Evolutionary conservation across 768 basidiomycete species (phyloP).

Genomic region (Strobilomyces dryophilus): DNA sequence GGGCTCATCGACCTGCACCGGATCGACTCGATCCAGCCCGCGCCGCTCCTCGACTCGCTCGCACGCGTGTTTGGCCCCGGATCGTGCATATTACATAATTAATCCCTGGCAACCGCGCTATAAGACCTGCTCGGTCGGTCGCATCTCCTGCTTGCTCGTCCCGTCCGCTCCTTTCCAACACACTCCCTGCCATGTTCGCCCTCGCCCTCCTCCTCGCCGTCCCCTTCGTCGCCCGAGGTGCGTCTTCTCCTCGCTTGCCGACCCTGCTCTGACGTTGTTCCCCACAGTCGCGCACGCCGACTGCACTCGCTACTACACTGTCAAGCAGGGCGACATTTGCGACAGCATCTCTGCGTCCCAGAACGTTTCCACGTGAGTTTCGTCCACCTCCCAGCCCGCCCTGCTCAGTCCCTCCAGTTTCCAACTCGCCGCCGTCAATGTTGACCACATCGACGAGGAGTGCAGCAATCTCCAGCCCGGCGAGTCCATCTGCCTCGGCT

Average conservation of each 20-base stretch:
- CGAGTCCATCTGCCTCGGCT: constrained; percentile 57
- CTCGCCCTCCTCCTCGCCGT: constrained; percentile 43
- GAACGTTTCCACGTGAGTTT: constrained; percentile 58
- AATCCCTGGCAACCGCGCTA: constrained; percentile 4
- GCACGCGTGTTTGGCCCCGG: constrained; percentile 18
- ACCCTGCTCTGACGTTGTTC: constrained; percentile 4
- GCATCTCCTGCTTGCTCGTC: background rate
- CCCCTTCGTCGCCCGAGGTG: constrained; percentile 44
- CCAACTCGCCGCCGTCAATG: constrained; percentile 68
- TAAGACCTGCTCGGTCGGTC: background rate
- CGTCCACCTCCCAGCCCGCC: background rate
- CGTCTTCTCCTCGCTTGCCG: constrained; percentile 7
- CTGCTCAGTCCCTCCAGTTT: constrained; percentile 41
- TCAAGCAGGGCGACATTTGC: constrained; percentile 60
- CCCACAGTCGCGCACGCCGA: constrained; percentile 22
- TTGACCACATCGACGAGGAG: constrained; percentile 39
- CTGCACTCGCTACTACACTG: constrained; percentile 61
- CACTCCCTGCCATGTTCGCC: constrained; percentile 33
- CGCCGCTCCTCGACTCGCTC: constrained; percentile 48
- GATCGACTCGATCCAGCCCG: constrained; percentile 74
- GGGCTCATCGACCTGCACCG: constrained; percentile 63
- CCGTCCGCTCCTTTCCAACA: constrained; percentile 17
- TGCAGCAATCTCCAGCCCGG: constrained; percentile 61
- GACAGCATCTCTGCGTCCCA: constrained; percentile 66
- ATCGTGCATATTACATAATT: constrained; percentile 14